Base-by-base conservation (phyloP, 1,139 yeast species). In the Entelexis sorbosivorans region DNA sequence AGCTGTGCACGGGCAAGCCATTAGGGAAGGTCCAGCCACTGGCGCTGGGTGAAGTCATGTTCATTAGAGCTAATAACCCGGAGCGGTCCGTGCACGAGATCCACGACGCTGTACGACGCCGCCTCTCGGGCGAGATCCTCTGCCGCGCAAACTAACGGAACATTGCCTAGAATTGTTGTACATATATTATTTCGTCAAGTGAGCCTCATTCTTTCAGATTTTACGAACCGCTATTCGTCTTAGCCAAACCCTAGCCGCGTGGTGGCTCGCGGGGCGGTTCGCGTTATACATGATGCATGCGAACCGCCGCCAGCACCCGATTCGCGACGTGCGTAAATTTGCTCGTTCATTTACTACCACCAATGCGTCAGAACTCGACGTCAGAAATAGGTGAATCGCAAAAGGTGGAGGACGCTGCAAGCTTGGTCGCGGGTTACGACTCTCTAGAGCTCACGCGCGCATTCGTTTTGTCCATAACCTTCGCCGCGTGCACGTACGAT, bases 21-120 rank as follows among this genome's bases (percentile, higher is more conserved):
- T 82, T 86, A 20, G 76, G 95, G 69, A 74, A 78, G 60, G 79
- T 89, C 57, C 76, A 78, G 61, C 94, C 96, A 0, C 71, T 87
- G 51, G 88, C 83, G 63, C 93, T 96, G 1, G 96, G 96, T 29
- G 99, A 91, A 67, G 75, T 86, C 56, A 77, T 89, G 59, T 79
- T 91, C 60, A 75, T 91, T 38, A 72, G 75, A 54, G 51, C 57
- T 29, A 55, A 56, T 31, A 67, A 67, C 31, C 72, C 71, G 51
- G 73, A 74, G 7, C 69, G 72, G n/a, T 72, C 74, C 8, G 78
- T 85, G 47, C 73, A 82, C 45, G 73, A 85, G 60, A 88, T 86
- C 52, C 87, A 84, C 61, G 96, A 89, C 61, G 96, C 96, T 40
- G 85, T 93, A 29, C 75, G 78, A 59, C 81, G 77, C 64, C 77